These are phyloP conservation scores for Yamadazyma phyllophila DNA, from an alignment of 805 yeast species.

Conservation along the genomic window DNA sequence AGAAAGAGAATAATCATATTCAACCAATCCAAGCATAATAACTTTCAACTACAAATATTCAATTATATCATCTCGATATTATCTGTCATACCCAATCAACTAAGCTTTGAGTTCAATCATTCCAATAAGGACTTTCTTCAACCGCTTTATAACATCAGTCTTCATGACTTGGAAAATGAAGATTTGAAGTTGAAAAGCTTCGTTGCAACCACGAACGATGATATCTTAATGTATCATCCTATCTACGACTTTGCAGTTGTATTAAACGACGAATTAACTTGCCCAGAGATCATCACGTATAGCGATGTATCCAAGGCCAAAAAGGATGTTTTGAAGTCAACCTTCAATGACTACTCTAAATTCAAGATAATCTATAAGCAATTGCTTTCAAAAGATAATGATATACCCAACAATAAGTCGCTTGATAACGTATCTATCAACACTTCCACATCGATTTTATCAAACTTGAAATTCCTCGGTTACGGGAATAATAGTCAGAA, in stretches of 20 bases:
- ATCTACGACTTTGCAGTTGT: slow-evolving; percentile 48
- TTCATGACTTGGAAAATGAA: slow-evolving; percentile 45
- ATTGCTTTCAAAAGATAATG: slow-evolving; percentile 9
- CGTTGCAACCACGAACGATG: slow-evolving; percentile 67
- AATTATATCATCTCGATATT: slow-evolving; percentile 58
- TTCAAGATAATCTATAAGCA: slow-evolving; percentile 32
- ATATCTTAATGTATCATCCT: slow-evolving; percentile 55
- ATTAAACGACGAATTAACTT: slow-evolving; percentile 15
- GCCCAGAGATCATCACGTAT: slow-evolving; percentile 10
- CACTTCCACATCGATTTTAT: slow-evolving; percentile 24
- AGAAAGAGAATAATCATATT: slow-evolving; percentile 55
- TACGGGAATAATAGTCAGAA: neutral
- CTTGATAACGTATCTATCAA: slow-evolving; percentile 18
- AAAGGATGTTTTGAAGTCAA: slow-evolving; percentile 21
- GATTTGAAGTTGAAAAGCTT: slow-evolving; percentile 9
- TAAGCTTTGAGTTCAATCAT: slow-evolving; percentile 23
- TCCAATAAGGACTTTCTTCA: slow-evolving; percentile 26
- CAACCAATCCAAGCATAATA: slow-evolving; percentile 24
- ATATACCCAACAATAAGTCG: slow-evolving; percentile 8
- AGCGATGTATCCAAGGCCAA: slow-evolving; percentile 6
- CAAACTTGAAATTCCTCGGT: slow-evolving; percentile 14
- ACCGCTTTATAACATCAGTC: slow-evolving; percentile 63
- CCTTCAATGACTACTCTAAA: slow-evolving; percentile 36
- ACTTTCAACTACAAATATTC: slow-evolving; percentile 39
- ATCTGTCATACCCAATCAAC: slow-evolving; percentile 62